These are phyloP conservation scores for Xylariaceae sp. DNA, from an alignment of 2,329 filamentous ascomycete genomes.

Conservation along the genomic window DNA sequence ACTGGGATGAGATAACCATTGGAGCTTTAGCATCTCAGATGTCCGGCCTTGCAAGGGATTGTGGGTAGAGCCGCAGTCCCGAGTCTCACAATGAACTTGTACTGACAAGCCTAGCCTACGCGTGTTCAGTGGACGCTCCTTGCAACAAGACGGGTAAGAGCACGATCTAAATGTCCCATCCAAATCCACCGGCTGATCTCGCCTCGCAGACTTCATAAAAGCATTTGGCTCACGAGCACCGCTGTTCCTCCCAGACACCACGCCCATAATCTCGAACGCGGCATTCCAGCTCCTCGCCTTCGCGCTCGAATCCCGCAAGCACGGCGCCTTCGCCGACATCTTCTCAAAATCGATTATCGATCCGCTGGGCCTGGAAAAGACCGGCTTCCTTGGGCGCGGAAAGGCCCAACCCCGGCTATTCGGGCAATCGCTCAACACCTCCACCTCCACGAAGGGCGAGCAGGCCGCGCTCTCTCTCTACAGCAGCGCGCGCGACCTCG, in stretches of 20 bases:
- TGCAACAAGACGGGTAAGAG: constrained; percentile 5
- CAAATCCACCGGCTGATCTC: not conserved
- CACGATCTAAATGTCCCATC: not conserved
- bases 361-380: constrained; percentile 26
- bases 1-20: constrained; percentile 29
- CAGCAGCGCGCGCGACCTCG: constrained; percentile 26
- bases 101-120: constrained; percentile 2
- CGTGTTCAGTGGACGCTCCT: constrained; percentile 15
- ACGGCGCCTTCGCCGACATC: constrained; percentile 1
- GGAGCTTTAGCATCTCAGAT: constrained; percentile 29
- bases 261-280: constrained; percentile 30
- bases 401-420: constrained; percentile 4
- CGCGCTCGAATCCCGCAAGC: constrained; percentile 14
- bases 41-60: constrained; percentile 29
- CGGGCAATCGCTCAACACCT: constrained; percentile 14
- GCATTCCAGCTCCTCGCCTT: constrained; percentile 32
- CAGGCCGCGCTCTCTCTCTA: constrained; percentile 25
- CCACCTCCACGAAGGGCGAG: constrained; percentile 15
- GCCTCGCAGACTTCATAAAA: constrained; percentile 13
- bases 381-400: constrained; percentile 2
- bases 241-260: constrained; percentile 29
- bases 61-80: constrained; percentile 5
- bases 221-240: constrained; percentile 13
- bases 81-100: not conserved
- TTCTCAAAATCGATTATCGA: constrained; percentile 12